Evolutionary conservation across 768 basidiomycete genomes (phyloP).

Genomic region (Floccularia luteovirens): DNA sequence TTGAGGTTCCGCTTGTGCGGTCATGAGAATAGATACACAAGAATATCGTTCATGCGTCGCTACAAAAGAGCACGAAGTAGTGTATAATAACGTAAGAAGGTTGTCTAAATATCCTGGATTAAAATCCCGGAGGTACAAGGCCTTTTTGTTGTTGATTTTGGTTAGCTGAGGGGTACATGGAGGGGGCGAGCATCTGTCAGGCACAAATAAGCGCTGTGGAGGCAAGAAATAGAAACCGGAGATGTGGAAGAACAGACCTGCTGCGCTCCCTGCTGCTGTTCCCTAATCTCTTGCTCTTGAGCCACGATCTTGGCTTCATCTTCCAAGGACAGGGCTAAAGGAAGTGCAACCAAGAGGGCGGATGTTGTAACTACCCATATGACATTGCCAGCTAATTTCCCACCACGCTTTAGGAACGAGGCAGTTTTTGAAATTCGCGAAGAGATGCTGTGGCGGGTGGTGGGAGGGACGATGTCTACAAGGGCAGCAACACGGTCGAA

Average conservation of each 20-base stretch:
- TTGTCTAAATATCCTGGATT: slow-evolving; percentile 16
- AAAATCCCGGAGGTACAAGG: slow-evolving; percentile 85
- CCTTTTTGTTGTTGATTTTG: slow-evolving; percentile 41
- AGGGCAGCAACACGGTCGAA: slow-evolving; percentile 86
- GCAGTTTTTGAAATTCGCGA: slow-evolving; percentile 54
- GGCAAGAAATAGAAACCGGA: slow-evolving; percentile 6
- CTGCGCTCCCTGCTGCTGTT: slow-evolving; percentile 89
- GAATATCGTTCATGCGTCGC: slow-evolving; percentile 8
- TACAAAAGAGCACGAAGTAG: too few species aligned
- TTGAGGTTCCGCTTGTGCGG: slow-evolving; percentile 10
- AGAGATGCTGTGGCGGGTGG: slow-evolving; percentile 73
- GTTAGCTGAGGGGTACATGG: slow-evolving; percentile 38
- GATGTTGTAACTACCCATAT: slow-evolving; percentile 96
- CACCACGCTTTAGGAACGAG: slow-evolving; percentile 55
- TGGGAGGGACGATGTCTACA: slow-evolving; percentile 92
- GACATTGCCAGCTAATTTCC: slow-evolving; percentile 75
- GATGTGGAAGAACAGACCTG: slow-evolving; percentile 47
- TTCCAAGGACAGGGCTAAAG: slow-evolving; percentile 87
- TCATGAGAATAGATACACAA: slow-evolving; percentile 14
- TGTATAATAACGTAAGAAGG: slow-evolving; percentile 8
- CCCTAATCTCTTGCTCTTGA: slow-evolving; percentile 91
- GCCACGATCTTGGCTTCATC: slow-evolving; percentile 93
- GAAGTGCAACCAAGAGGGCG: slow-evolving; percentile 88
- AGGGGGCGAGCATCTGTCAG: slow-evolving; percentile 66
- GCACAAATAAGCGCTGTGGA: slow-evolving; percentile 8